Conservation (phyloP, 2,329 filamentous ascomycete species). For the Fusarium sarcochroum region DNA sequence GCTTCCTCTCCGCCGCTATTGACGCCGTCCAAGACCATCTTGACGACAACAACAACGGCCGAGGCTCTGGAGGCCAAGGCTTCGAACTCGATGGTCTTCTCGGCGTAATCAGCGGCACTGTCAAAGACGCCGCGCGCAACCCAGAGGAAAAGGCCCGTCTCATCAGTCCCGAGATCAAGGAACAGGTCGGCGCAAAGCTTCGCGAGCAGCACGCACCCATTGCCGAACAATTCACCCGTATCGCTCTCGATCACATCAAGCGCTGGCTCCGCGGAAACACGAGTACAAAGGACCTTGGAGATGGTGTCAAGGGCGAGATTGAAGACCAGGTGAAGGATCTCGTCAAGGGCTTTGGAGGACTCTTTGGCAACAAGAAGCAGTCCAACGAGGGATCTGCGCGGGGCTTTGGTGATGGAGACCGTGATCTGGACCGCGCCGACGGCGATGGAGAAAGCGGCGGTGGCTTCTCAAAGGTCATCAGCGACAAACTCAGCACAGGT, state of each 20-base stretch:
- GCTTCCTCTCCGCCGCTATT: slow-evolving; percentile 59
- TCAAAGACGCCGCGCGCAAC: slow-evolving; percentile 61
- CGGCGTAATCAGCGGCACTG: slow-evolving; percentile 58
- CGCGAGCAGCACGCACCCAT: slow-evolving; percentile 59
- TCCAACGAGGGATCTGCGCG: slow-evolving; percentile 52
- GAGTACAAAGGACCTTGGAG: slow-evolving; percentile 57
- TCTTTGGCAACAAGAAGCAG: slow-evolving; percentile 58
- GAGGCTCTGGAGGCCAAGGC: slow-evolving; percentile 47
- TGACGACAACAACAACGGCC: slow-evolving; percentile 47
- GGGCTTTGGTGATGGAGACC: slow-evolving; percentile 50
- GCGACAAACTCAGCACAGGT: slow-evolving; percentile 62
- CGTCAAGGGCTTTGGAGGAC: slow-evolving; percentile 59
- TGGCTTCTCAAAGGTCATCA: slow-evolving; percentile 62
- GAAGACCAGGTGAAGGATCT: slow-evolving; percentile 61
- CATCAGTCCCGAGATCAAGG: slow-evolving; percentile 63
- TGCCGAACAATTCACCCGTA: slow-evolving; percentile 62
- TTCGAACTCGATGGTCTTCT: slow-evolving; percentile 61
- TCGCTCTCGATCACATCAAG: slow-evolving; percentile 63
- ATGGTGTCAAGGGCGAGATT: slow-evolving; percentile 60
- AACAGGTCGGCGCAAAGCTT: slow-evolving; percentile 58
- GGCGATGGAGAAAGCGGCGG: slow-evolving; percentile 49
- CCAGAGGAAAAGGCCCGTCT: slow-evolving; percentile 62
- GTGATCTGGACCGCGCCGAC: slow-evolving; percentile 39
- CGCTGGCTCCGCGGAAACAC: slow-evolving; percentile 61
- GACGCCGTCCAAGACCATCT: slow-evolving; percentile 59